Evolutionary conservation across 2,329 filamentous ascomycete species (phyloP).

Genomic region (Sordariomycetes sp.): DNA sequence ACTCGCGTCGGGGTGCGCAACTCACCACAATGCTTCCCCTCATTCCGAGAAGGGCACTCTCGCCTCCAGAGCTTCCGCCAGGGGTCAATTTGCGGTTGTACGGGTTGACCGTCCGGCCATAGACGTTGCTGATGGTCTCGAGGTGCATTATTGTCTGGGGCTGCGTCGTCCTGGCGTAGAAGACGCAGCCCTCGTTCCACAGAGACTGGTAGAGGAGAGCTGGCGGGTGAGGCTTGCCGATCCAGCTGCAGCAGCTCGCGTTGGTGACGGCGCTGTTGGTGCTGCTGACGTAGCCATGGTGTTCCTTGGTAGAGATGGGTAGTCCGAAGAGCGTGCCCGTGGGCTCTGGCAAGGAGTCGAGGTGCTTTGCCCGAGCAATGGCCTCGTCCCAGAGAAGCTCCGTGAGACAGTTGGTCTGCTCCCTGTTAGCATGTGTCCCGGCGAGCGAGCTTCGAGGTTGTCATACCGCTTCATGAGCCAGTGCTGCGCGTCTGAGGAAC

Average conservation of each 20-base stretch:
- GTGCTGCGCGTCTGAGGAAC: slow-evolving; percentile 6
- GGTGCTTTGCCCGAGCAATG: slow-evolving; percentile 27
- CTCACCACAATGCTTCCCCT: slow-evolving; percentile 34
- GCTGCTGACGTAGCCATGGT: slow-evolving; percentile 35
- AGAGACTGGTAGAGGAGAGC: not conserved
- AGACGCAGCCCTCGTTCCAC: slow-evolving; percentile 8
- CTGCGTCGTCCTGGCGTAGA: slow-evolving; percentile 14
- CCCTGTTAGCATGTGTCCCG: too few species aligned
- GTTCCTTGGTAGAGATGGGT: slow-evolving; percentile 29
- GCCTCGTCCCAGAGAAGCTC: slow-evolving; percentile 42
- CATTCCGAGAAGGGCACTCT: slow-evolving; percentile 23
- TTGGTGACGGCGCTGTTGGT: slow-evolving; percentile 15
- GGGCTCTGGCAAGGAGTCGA: slow-evolving; percentile 16
- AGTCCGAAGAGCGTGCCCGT: slow-evolving; percentile 54
- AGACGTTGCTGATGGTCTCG: slow-evolving; percentile 23
- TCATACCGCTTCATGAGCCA: slow-evolving; percentile 8
- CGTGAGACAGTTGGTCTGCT: slow-evolving; percentile 28
- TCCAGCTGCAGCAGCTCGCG: slow-evolving; percentile 44
- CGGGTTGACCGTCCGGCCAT: slow-evolving; percentile 23
- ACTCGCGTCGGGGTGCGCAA: too few species aligned
- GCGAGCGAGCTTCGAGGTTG: too few species aligned
- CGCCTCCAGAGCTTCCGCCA: slow-evolving; percentile 27
- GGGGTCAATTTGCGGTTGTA: slow-evolving; percentile 19
- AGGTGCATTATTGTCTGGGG: slow-evolving; percentile 12
- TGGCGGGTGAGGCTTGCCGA: slow-evolving; percentile 39